Evolutionary conservation across 1,284 basidiomycete genomes (phyloP), one percentile per base, ranked within the genome.

Genomic region (Inonotus obliquus): DNA sequence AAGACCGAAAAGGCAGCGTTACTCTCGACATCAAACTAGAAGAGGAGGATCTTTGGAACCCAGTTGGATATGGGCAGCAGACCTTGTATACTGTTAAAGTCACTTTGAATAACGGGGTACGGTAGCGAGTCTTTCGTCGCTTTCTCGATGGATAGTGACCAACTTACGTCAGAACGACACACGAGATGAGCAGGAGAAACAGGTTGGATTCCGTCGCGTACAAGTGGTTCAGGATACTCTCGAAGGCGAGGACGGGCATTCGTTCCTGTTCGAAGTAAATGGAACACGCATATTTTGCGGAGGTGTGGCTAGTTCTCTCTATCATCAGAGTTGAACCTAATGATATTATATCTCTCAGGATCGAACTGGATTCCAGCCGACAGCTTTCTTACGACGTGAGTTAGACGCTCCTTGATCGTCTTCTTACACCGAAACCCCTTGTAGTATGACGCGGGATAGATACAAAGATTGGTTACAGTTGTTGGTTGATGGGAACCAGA

Each of bases 311-410:
- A 23, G 45, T 17, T 37, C 51, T 32, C 32, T 52, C 17, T 17
- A 5, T 13, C n/a, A 4, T 59, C 25, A 41, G 27, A 14, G 39
- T 29, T 51, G 44, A 14, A 38, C 14, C 52, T 49, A 27, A 21
- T 35, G 39, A 57, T 27, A 44, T 45, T 32, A 57, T 0, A 6
- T 19, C 41, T 21, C n/a, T 2, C 54, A 87, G 88, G 91, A 48
- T 91, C 90, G 1, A 96, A 96, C 72, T 96, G 94, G 94, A 96
- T 96, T 67, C 94, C 94, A 2, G 89, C 89, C 0, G 92, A 96
- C 71, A 91, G 85, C 3, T 93, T 96, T 74, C 74, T 95, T 47
- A 94, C 94, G 1, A 87, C 82, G 85, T 89, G 62, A 44, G 80
- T 56, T 19, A 14, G 11, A 49, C 51, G 37, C 32, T 51, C 21